Evolutionary conservation across 345 rosid species (phyloP).

Genomic region (Turritis glabra): DNA sequence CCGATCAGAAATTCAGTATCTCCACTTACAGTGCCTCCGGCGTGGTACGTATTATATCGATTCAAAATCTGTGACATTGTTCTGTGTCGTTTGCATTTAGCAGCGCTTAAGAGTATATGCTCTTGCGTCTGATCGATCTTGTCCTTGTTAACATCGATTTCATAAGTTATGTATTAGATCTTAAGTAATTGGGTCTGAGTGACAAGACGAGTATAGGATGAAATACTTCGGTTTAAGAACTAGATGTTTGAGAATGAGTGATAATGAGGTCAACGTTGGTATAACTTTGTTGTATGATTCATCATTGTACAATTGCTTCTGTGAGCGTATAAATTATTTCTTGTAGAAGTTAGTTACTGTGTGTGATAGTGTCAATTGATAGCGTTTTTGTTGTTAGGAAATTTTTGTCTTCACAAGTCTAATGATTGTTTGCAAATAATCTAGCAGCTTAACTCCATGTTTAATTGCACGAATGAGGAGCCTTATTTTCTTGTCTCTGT

Average conservation of each 20-base stretch:
- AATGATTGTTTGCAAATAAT: neutral
- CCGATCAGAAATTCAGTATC: conserved; percentile 82
- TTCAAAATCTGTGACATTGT: neutral
- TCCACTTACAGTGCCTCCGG: conserved; percentile 66
- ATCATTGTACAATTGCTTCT: neutral
- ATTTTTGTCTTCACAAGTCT: neutral
- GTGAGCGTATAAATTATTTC: too few species aligned
- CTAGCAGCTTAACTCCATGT: neutral
- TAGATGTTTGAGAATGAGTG: conserved; percentile 1
- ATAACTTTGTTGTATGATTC: neutral
- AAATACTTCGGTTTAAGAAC: neutral
- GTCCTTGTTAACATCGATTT: neutral
- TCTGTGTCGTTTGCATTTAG: neutral
- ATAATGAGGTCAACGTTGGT: neutral
- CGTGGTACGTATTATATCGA: conserved; percentile 54
- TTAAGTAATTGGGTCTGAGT: neutral
- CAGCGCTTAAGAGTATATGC: neutral
- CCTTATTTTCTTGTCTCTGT: neutral
- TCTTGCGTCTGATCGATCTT: neutral
- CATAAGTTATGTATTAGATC: neutral
- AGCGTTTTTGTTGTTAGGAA: neutral
- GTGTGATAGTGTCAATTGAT: neutral
- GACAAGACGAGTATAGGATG: neutral
- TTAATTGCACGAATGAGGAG: neutral
- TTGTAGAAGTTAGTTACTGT: neutral